phyloP scores from a whole-genome alignment of 371 early-diverging fungal species.

The Circinella umbellata region DNA sequence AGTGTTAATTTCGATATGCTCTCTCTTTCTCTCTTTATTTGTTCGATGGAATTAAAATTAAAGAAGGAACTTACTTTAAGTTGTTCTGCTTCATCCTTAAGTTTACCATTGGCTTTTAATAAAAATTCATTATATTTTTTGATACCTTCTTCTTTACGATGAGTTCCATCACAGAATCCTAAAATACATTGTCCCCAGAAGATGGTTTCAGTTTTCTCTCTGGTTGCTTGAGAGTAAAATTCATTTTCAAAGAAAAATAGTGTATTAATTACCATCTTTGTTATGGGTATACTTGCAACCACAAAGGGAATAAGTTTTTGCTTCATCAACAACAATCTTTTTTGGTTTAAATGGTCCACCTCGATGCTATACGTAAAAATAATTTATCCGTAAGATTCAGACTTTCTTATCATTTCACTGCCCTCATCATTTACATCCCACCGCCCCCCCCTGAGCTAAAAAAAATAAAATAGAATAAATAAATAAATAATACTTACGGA shows the following conservation, averaged over 20 bases:
- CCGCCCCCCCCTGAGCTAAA: too few species aligned
- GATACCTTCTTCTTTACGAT: slow-evolving; percentile 44
- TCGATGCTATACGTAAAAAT: slow-evolving; percentile 10
- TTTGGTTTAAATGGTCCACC: slow-evolving; percentile 39
- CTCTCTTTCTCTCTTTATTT: neutral
- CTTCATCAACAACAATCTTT: slow-evolving; percentile 40
- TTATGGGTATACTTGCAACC: slow-evolving; percentile 42
- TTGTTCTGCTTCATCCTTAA: slow-evolving; percentile 27
- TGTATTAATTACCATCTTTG: slow-evolving; percentile 17
- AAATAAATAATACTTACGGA: slow-evolving; percentile 25
- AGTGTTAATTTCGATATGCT: neutral
- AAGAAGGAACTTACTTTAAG: neutral
- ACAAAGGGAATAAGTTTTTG: slow-evolving; percentile 36
- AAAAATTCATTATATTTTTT: slow-evolving; percentile 40
- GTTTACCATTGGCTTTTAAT: slow-evolving; percentile 35
- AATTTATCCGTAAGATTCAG: neutral
- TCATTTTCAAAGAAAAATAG: neutral
- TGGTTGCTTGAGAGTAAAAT: neutral
- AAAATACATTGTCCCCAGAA: neutral
- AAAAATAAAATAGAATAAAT: neutral
- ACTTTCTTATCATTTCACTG: neutral
- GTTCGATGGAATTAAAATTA: neutral
- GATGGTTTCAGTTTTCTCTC: neutral
- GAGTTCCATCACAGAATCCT: slow-evolving; percentile 44
- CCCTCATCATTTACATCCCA: neutral